phyloP scores from a whole-genome alignment of 768 basidiomycete genomes.

The Mycena filopes region DNA sequence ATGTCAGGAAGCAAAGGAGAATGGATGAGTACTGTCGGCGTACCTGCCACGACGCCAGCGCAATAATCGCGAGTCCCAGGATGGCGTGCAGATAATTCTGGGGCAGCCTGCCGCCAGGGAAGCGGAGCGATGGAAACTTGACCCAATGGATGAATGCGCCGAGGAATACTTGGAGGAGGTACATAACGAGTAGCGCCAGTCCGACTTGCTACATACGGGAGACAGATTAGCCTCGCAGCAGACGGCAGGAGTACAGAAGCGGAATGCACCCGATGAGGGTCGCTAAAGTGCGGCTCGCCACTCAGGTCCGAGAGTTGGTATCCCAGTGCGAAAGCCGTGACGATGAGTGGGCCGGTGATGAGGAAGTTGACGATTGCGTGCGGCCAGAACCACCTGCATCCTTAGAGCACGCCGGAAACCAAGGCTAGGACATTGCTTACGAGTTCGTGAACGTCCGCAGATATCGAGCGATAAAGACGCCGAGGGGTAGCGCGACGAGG shows the following conservation, averaged over 20 bases:
- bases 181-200: constrained; percentile 48
- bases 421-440: constrained; percentile 9
- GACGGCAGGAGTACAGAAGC: not conserved
- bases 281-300: constrained; percentile 34
- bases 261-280: constrained; percentile 43
- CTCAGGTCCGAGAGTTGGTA: constrained; percentile 30
- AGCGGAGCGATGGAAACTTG: constrained; percentile 41
- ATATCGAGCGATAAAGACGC: constrained; percentile 50
- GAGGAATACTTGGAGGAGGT: constrained; percentile 47
- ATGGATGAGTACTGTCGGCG: too few species aligned
- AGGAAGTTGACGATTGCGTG: constrained; percentile 48
- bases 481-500: constrained; percentile 49
- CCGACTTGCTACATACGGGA: constrained; percentile 45
- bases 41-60: constrained; percentile 44
- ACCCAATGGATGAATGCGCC: constrained; percentile 51
- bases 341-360: constrained; percentile 47
- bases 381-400: constrained; percentile 39
- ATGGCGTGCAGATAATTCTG: constrained; percentile 40
- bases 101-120: constrained; percentile 41
- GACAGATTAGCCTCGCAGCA: not conserved
- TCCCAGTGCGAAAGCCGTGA: constrained; percentile 44
- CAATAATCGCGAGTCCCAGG: constrained; percentile 50
- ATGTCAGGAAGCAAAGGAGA: too few species aligned
- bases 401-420: not conserved
- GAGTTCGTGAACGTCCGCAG: constrained; percentile 44